Base-by-base conservation (phyloP, 2,329 filamentous ascomycete genomes). In the Ophiostoma australiae region DNA sequence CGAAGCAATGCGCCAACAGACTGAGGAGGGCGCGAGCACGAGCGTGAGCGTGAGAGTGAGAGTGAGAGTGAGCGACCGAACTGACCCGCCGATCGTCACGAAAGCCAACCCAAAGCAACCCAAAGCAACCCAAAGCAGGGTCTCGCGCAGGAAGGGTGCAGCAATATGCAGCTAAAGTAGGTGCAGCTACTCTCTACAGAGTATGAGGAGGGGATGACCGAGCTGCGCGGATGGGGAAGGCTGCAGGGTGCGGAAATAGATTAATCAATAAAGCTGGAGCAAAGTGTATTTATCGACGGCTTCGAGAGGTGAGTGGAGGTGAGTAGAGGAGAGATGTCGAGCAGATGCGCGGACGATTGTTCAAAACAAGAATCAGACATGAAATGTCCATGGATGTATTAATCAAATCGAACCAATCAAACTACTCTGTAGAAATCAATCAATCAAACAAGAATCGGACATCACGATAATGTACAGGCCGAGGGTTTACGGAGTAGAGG, bases 91-190 rank as follows among this genome's bases (percentile, higher is more conserved):
- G 61, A 70, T 55, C 69, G 68, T 65, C 61, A 39, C 39, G 4
- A 41, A 70, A 70, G 41, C 41, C 33, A 66, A 70, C 27, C 31
- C 33, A 39, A 23, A 48, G 63, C 41, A 66, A 70, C 27, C 31
- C 33, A 39, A 23, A 48, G 63, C 41, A 70, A 58, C 48, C 20
- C n/a, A 55, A 39, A 67, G 11, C 48, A 61, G 63, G 69, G n/a
- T 55, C 39, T 66, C 39, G 61, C 23, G 58, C 52, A 44, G 31
- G 35, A 63, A 23, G n/a, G 35, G n/a, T n/a, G 35, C 23, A 63
- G 52, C 52, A 17, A 41, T 41, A 15, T 48, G 44, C 44, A 58
- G 58, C 27, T 20, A 17, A 17, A 48, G 7, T 17, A 48, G 44
- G 39, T 41, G 39, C 39, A 41, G 39, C 39, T 41, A 41, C 39